Conservation (phyloP, 2,329 filamentous ascomycete species). For the Microsporum ferrugineum region DNA sequence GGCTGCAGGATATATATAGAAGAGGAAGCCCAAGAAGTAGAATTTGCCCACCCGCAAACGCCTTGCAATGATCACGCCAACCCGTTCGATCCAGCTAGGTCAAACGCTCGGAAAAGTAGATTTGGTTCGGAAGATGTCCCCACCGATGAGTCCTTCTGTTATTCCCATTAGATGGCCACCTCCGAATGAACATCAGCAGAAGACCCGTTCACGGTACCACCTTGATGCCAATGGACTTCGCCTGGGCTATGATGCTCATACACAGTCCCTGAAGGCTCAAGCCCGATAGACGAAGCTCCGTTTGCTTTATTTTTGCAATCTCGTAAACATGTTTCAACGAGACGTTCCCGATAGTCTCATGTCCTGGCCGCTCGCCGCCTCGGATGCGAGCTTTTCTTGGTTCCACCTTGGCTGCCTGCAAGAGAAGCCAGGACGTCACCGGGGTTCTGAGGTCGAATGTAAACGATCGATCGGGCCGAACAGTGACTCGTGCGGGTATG, state of each 20-base stretch:
- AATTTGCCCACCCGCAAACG: slow-evolving; percentile 1
- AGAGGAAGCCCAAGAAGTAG: background rate
- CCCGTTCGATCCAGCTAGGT: background rate
- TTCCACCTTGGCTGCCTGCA: slow-evolving; percentile 68
- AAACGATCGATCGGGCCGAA: slow-evolving; percentile 87
- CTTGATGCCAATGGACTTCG: slow-evolving; percentile 62
- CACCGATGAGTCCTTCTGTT: background rate
- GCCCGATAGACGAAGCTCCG: slow-evolving; percentile 61
- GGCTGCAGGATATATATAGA: background rate
- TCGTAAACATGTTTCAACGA: slow-evolving; percentile 94
- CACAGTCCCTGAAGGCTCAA: slow-evolving; percentile 59
- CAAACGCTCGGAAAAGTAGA: background rate
- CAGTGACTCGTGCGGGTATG: slow-evolving; percentile 78
- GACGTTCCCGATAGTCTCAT: slow-evolving; percentile 70
- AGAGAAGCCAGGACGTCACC: slow-evolving; percentile 80
- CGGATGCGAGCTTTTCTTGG: slow-evolving; percentile 59
- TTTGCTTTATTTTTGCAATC: slow-evolving; percentile 92
- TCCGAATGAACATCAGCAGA: background rate
- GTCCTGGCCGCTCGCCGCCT: slow-evolving; percentile 62
- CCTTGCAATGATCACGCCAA: slow-evolving; percentile 3
- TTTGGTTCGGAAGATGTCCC: background rate
- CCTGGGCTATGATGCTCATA: slow-evolving; percentile 61
- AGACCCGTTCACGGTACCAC: slow-evolving; percentile 46
- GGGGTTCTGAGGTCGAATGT: slow-evolving; percentile 87
- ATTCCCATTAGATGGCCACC: background rate